Conservation (phyloP, 75 land plant genomes). For the Selaginella moellendorffii region DNA sequence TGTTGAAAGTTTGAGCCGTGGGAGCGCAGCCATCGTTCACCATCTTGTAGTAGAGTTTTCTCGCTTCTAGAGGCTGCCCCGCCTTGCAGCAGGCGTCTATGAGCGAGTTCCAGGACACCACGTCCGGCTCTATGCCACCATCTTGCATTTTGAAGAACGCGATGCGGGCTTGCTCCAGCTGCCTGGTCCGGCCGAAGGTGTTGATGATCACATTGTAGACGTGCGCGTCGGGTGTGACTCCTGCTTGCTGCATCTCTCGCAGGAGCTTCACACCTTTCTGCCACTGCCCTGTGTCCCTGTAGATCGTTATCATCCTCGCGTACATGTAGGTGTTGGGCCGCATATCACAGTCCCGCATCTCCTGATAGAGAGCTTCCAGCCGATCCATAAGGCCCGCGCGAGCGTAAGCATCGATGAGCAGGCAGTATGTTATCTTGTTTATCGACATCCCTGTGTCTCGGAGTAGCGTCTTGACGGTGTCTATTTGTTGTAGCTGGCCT, state of each 20-base stretch:
- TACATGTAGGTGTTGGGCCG: slow-evolving; percentile 38
- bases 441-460: not conserved
- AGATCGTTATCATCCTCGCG: slow-evolving; percentile 51
- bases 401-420: not conserved
- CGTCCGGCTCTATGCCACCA: slow-evolving; percentile 63
- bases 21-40: slow-evolving; percentile 50
- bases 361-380: not conserved
- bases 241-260: slow-evolving; percentile 54
- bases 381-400: not conserved
- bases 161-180: slow-evolving; percentile 43
- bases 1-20: slow-evolving; percentile 62
- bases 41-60: slow-evolving; percentile 54
- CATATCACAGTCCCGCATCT: not conserved
- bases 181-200: slow-evolving; percentile 64
- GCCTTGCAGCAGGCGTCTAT: slow-evolving; percentile 66
- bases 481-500: slow-evolving; percentile 52
- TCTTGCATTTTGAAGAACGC: slow-evolving; percentile 55
- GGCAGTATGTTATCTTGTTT: not conserved
- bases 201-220: slow-evolving; percentile 84
- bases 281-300: slow-evolving; percentile 69
- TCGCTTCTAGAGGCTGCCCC: slow-evolving; percentile 32
- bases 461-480: slow-evolving; percentile 13
- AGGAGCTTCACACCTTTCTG: slow-evolving; percentile 45
- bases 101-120: slow-evolving; percentile 76
- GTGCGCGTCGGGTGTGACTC: slow-evolving; percentile 56